Conservation (phyloP, 164 flowering plant genomes). For the Nelumbo lutea region DNA sequence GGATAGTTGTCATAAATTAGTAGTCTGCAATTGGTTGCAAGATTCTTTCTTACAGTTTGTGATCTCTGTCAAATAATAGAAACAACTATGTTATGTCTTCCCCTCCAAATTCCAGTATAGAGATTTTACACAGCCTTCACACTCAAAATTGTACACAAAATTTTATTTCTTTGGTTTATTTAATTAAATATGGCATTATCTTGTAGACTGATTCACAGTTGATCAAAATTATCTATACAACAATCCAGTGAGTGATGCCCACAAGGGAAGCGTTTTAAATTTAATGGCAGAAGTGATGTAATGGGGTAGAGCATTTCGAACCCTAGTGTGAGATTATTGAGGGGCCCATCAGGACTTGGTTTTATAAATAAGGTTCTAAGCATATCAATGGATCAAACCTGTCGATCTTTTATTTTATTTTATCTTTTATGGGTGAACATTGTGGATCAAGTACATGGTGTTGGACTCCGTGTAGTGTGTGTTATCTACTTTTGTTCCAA, state of each 20-base stretch:
- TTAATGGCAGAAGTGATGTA: no score
- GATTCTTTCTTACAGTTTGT: not conserved
- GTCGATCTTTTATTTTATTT: no score
- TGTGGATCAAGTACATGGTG: no score
- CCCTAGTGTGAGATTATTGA: not conserved
- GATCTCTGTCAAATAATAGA: not conserved
- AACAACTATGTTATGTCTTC: not conserved
- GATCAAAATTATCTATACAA: not conserved
- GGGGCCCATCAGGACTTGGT: not conserved
- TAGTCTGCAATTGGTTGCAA: not conserved
- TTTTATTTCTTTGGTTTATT: not conserved
- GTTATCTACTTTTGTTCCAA: no score
- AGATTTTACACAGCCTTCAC: not conserved
- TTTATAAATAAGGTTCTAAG: no score
- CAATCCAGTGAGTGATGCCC: not conserved
- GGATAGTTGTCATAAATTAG: not conserved
- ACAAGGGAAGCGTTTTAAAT: not conserved
- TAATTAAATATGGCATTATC: not conserved
- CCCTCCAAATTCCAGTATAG: not conserved
- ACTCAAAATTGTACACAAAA: conserved; percentile 1
- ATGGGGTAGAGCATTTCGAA: not conserved
- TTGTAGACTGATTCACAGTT: not conserved
- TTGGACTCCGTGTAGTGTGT: no score
- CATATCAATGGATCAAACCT: no score
- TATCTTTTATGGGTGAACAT: no score